Base-by-base conservation (phyloP, 2,329 filamentous ascomycete species). In the Calcarisporium arbuscula region DNA sequence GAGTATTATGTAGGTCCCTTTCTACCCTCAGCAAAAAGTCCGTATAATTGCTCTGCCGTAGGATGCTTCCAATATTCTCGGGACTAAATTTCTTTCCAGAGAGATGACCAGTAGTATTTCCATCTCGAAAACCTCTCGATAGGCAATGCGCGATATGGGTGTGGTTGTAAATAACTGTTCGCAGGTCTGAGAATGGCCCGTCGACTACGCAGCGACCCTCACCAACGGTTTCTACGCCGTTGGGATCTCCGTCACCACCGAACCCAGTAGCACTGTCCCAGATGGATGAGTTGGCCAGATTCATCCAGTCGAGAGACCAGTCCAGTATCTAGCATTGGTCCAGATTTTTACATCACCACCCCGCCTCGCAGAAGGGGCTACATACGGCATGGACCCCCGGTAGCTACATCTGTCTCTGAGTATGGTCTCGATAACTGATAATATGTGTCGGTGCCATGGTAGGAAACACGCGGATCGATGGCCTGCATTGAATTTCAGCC, bases 241-340 rank as follows among this genome's bases (percentile, higher is more conserved):
- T 14, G 2, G 31, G 20, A 14, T 45, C 33, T 16, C 40, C 42
- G 21, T 44, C 34, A 19, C 43, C 41, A 5, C 43, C 43, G 33
- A 42, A 46, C 12, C 43, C 43, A 4, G 28, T 28, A 3, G 25
- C n/a, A 29, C 30, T 32, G 33, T 38, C 35, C 26, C 38, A 46
- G 10, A 46, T 40, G 3, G 43, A 38, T 12, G 43, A 46, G 16
- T 27, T 35, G 15, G 39, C 32, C 5, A 41, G 32, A 16, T 46
- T 22, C 23, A 39, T 38, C 41, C 41, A 44, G 33, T 46, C 43
- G 3, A 44, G 39, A 11, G 32, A 38, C 43, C 43, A 46, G 32
- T 39, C 37, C 37, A 35, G 26, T 35, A 33, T 18, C 31, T 33
- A 15, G 20, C 31, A 6, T 16, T 8, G 8, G 26, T 43, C 35